A percentile compares a stretch with the other conserved stretches of the same genome.
These are phyloP conservation scores for Capronia americana DNA, from an alignment of 2,329 filamentous ascomycete genomes.

Conservation along the genomic window DNA sequence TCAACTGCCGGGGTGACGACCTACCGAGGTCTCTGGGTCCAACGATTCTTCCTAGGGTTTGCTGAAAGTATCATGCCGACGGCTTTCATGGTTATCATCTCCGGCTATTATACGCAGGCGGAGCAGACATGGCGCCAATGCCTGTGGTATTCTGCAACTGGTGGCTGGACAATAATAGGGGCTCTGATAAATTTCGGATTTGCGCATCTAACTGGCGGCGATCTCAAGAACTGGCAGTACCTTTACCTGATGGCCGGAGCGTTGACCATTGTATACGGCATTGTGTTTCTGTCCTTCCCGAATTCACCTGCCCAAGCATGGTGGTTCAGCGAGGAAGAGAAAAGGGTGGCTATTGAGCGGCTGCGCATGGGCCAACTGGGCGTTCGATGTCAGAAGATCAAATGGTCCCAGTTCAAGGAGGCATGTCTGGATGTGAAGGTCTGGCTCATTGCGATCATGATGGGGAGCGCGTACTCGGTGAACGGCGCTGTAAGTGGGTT, in stretches of 20 bases:
- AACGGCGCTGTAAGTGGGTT: constrained; percentile 68
- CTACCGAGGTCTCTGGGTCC: constrained; percentile 67
- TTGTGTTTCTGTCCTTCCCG: constrained; percentile 70
- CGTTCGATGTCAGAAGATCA: constrained; percentile 66
- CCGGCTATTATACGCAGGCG: constrained; percentile 66
- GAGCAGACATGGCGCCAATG: constrained; percentile 13
- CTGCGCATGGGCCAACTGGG: constrained; percentile 68
- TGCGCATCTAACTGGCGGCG: constrained; percentile 3
- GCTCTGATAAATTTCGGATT: constrained; percentile 35
- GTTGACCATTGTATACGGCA: constrained; percentile 62
- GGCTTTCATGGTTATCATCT: constrained; percentile 68
- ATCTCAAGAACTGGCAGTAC: constrained; percentile 67
- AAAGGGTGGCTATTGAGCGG: constrained; percentile 68
- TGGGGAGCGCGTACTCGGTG: constrained; percentile 70
- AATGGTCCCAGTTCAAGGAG: constrained; percentile 64
- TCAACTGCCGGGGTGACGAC: constrained; percentile 70
- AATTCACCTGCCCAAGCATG: constrained; percentile 71
- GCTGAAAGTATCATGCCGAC: constrained; percentile 70
- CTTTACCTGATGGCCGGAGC: constrained; percentile 71
- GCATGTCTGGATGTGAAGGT: constrained; percentile 65
- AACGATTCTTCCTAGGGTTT: constrained; percentile 68
- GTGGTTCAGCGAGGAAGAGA: constrained; percentile 69
- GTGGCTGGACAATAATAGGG: constrained; percentile 53
- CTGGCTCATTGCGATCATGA: constrained; percentile 70
- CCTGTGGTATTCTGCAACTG: constrained; percentile 43